phyloP scores from a whole-genome alignment of 2,329 filamentous ascomycete genomes.

The Talaromyces piceae region DNA sequence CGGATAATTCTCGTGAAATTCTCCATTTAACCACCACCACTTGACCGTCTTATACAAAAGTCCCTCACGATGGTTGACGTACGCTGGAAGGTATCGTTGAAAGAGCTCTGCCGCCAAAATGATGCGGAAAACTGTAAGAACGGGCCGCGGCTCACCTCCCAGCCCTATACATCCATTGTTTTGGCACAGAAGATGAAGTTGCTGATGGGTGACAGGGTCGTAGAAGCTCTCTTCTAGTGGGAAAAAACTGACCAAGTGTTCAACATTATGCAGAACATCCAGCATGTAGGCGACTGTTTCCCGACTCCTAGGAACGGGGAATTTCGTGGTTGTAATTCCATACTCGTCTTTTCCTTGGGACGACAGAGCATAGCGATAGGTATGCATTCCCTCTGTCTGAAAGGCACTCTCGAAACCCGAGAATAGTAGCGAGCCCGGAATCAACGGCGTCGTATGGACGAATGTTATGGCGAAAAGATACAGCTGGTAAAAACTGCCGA shows the following conservation, averaged over 20 bases:
- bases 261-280: not conserved
- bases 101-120: not conserved
- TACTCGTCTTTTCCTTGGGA: not conserved
- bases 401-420: not conserved
- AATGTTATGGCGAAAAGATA: not conserved
- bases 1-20: not conserved
- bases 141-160: not conserved
- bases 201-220: not conserved
- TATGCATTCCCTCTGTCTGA: not conserved
- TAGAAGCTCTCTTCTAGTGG: not conserved
- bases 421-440: not conserved
- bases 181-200: not conserved
- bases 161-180: not conserved
- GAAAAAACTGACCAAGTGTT: not conserved
- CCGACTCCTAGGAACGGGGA: not conserved
- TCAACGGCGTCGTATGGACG: not conserved
- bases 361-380: not conserved
- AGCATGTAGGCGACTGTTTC: not conserved
- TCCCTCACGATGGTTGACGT: not conserved
- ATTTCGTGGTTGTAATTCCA: not conserved
- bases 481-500: not conserved
- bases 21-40: not conserved
- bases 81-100: not conserved
- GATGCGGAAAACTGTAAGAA: not conserved
- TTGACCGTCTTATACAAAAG: not conserved